These are phyloP conservation scores for Fusarium citri DNA, from an alignment of 2,329 filamentous ascomycete genomes.

Conservation along the genomic window DNA sequence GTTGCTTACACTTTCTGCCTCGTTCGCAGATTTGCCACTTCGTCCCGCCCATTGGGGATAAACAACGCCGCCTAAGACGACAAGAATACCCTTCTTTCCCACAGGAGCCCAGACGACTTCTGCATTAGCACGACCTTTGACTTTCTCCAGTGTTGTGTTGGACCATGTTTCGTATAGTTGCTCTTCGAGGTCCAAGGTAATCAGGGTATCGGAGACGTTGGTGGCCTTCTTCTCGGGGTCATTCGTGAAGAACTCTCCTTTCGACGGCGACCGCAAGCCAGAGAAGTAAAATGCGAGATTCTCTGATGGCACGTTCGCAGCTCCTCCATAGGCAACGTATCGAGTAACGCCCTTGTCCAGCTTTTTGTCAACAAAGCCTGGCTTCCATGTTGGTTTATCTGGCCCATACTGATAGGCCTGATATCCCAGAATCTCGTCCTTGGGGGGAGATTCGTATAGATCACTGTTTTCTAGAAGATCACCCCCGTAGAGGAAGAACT, in stretches of 20 bases:
- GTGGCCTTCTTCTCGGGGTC: conserved; percentile 52
- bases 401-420: conserved; percentile 64
- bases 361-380: conserved; percentile 55
- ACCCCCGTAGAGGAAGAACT: conserved; percentile 75
- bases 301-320: conserved; percentile 74
- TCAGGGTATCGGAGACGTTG: conserved; percentile 66
- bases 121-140: conserved; percentile 69
- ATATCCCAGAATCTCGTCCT: conserved; percentile 62
- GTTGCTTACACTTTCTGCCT: conserved; percentile 50
- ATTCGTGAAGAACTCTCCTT: conserved; percentile 61
- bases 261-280: conserved; percentile 65
- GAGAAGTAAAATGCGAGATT: conserved; percentile 79
- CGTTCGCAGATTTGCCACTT: conserved; percentile 45
- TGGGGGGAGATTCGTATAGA: conserved; percentile 53
- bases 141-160: conserved; percentile 62
- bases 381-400: conserved; percentile 55
- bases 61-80: conserved; percentile 81
- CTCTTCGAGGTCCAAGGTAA: conserved; percentile 69
- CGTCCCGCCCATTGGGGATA: conserved; percentile 63
- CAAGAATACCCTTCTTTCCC: conserved; percentile 77
- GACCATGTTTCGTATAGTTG: conserved; percentile 65
- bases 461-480: conserved; percentile 53
- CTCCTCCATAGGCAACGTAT: conserved; percentile 73
- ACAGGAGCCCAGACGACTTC: conserved; percentile 83
- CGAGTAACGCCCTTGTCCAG: conserved; percentile 64